Conservation (phyloP, 768 basidiomycete species). For the Russula griseocarnosa region DNA sequence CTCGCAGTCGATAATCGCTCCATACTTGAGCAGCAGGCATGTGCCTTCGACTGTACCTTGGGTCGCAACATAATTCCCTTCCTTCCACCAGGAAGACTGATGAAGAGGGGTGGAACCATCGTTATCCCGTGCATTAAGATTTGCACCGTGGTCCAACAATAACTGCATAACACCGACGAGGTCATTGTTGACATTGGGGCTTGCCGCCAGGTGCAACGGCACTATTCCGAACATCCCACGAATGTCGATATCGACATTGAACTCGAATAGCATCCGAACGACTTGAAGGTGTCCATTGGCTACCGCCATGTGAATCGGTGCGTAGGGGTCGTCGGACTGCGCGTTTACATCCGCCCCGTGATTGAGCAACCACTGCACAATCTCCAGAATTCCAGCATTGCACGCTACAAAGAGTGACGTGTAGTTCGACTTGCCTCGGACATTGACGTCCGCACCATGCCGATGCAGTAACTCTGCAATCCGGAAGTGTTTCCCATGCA, state of each 20-base stretch:
- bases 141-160: too few relatives aligned
- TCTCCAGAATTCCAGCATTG: accelerated
- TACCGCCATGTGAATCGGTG: neutral
- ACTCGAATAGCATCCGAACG: neutral
- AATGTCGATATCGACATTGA: neutral
- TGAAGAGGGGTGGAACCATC: neutral
- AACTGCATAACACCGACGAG: neutral
- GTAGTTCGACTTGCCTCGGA: accelerated
- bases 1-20: neutral
- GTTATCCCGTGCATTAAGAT: neutral
- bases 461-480: neutral
- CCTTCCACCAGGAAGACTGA: neutral
- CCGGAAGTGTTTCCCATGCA: neutral
- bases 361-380: neutral
- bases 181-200: neutral
- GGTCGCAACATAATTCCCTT: too few relatives aligned
- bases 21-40: constrained; percentile 1
- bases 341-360: neutral
- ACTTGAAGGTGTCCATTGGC: neutral
- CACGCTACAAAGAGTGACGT: neutral
- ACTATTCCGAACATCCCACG: neutral
- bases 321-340: accelerated
- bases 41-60: neutral
- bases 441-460: neutral
- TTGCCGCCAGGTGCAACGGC: neutral